Evolutionary conservation across 2,329 filamentous ascomycete genomes (phyloP), one percentile per base, ranked within the genome.

Genomic region (Sporothrix variecibatus): DNA sequence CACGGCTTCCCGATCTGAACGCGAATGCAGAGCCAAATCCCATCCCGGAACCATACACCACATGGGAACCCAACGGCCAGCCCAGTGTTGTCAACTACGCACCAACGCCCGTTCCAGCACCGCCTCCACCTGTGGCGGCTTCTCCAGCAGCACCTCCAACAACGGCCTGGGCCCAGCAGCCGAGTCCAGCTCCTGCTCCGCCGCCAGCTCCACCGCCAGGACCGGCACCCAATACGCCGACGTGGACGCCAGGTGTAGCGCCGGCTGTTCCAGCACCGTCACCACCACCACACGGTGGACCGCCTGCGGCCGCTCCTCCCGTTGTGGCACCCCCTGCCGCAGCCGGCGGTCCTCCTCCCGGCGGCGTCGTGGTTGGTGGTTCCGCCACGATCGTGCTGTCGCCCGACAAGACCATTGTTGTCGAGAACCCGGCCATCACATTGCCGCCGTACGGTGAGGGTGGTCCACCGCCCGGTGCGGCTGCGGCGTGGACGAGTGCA

Each of bases 401-500:
- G 1, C 74, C 72, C 15, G 74, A 75, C 72, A 75, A 75, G 68
- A 75, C 74, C 20, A 68, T 75, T n/a, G 72, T 75, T 40, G 74
- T 75, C 3, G 67, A 75, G 71, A 75, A 75, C 49, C 74, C 74
- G n/a, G 46, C 26, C 9, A 31, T 75, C 1, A 75, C 74, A 12
- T 15, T 75, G n/a, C 20, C 68, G 12, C 72, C 73, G 6, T 20
- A 31, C 11, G 49, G 17, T 3, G 53, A 28, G 26, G 58, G 20
- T 2, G 53, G 20, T 11, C 60, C 46, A 53, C 51, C 31, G 38
- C 28, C 26, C 12, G 38, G 20, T 23, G 20, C 26, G n/a, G 64
- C 58, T 26, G 74, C 62, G 26, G 68, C 72, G 11, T 73, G 72
- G 72, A 75, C 72, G 38, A 62, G 23, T 17, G 74, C 68, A 68